Conservation (phyloP, 2,329 filamentous ascomycete species). For the Penicillium sp. region DNA sequence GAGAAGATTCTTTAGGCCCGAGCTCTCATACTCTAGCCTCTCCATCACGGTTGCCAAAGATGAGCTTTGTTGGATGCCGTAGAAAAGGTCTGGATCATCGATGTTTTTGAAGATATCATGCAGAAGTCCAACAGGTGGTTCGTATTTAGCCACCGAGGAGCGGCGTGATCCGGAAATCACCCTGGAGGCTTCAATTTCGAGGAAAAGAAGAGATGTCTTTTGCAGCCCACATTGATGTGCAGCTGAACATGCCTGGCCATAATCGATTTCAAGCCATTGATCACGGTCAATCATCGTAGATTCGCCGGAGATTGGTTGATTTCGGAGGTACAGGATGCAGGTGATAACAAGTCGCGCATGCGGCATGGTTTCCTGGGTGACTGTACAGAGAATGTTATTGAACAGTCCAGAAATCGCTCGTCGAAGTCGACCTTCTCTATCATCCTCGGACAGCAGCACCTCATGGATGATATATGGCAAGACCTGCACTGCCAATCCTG, state of each 20-base stretch:
- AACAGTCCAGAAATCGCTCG: conserved; percentile 67
- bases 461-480: conserved; percentile 87
- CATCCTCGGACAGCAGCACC: conserved; percentile 70
- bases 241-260: conserved; percentile 68
- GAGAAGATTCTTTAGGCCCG: conserved; percentile 82
- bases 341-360: conserved; percentile 76
- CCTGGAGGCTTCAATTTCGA: conserved; percentile 70
- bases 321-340: conserved; percentile 83
- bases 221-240: conserved; percentile 81
- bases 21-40: conserved; percentile 84
- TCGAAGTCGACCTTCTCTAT: conserved; percentile 63
- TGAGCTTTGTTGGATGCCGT: conserved; percentile 79
- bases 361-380: conserved; percentile 51
- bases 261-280: conserved; percentile 85
- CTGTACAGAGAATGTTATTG: conserved; percentile 63
- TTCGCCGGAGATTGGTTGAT: conserved; percentile 75
- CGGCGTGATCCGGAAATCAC: conserved; percentile 63
- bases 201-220: conserved; percentile 81
- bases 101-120: conserved; percentile 86
- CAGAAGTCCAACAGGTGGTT: conserved; percentile 68
- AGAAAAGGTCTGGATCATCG: conserved; percentile 95
- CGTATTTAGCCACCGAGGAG: conserved; percentile 61
- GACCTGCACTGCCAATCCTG: conserved; percentile 70
- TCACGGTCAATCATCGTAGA: conserved; percentile 75
- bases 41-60: conserved; percentile 77